Evolutionary conservation across 768 basidiomycete species (phyloP).

Genomic region (Auricularia sp.): DNA sequence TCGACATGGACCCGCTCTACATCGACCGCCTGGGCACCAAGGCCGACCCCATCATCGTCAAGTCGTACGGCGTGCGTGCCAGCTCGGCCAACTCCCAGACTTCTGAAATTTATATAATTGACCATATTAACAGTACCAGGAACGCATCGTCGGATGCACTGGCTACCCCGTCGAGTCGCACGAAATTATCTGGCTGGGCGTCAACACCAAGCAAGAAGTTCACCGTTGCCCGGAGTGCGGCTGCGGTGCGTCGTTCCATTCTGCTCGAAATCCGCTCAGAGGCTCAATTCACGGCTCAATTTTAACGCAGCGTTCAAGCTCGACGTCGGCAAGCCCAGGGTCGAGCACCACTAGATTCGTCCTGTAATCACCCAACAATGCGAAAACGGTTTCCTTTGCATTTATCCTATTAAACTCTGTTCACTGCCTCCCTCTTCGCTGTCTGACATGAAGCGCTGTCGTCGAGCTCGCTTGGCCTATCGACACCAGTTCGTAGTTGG

Average conservation of each 20-base stretch:
- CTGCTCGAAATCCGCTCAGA: background rate
- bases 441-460: background rate
- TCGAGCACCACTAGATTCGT: conserved; percentile 1
- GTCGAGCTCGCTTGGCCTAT: background rate
- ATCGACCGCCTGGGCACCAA: conserved; percentile 81
- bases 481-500: background rate
- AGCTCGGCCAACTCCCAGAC: background rate
- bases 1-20: conserved; percentile 80
- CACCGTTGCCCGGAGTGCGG: conserved; percentile 90
- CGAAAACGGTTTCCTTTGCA: background rate
- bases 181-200: conserved; percentile 77
- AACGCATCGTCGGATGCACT: conserved; percentile 88
- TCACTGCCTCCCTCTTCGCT: background rate
- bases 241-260: conserved; percentile 50
- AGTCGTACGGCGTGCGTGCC: conserved; percentile 64
- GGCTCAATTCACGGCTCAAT: background rate
- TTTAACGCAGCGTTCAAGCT: background rate
- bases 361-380: background rate
- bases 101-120: background rate
- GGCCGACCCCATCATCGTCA: conserved; percentile 74
- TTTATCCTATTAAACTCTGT: background rate
- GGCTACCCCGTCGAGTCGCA: conserved; percentile 93
- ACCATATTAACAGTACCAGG: conserved; percentile 44
- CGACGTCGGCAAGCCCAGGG: background rate
- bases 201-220: conserved; percentile 44